Evolutionary conservation across 2,329 filamentous ascomycete genomes (phyloP).

Genomic region (Pseudophaeomoniella oleicola): DNA sequence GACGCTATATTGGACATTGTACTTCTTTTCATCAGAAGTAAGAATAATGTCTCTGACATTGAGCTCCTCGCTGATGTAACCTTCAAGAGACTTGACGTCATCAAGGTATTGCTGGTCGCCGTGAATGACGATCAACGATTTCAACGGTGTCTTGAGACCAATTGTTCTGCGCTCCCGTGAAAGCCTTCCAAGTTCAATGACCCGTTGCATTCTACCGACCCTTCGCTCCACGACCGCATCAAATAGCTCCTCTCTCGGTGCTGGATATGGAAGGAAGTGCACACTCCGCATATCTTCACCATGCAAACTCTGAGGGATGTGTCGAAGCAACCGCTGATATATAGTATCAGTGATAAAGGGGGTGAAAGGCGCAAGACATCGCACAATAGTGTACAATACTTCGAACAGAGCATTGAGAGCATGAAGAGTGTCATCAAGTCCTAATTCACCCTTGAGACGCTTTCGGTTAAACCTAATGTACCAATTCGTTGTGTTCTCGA

Average conservation of each 20-base stretch:
- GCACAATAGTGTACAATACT: constrained; percentile 75
- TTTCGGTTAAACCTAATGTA: constrained; percentile 83
- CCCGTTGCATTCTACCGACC: constrained; percentile 82
- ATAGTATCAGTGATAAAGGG: constrained; percentile 94
- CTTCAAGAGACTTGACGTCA: constrained; percentile 70
- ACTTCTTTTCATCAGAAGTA: constrained; percentile 74
- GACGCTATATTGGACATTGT: constrained; percentile 84
- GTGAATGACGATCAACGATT: constrained; percentile 80
- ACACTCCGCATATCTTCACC: constrained; percentile 69
- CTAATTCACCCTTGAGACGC: constrained; percentile 73
- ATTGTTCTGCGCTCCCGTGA: constrained; percentile 74
- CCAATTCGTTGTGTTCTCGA: constrained; percentile 87
- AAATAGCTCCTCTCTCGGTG: constrained; percentile 77
- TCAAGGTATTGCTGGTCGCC: constrained; percentile 68
- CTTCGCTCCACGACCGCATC: constrained; percentile 73
- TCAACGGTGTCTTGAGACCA: constrained; percentile 79
- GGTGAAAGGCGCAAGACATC: constrained; percentile 83
- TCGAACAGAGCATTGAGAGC: constrained; percentile 91
- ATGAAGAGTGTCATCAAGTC: constrained; percentile 71
- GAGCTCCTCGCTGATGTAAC: constrained; percentile 83
- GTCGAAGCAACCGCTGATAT: constrained; percentile 66
- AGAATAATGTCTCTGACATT: constrained; percentile 78
- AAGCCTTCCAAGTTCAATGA: constrained; percentile 80
- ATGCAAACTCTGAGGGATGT: constrained; percentile 59
- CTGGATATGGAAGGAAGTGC: constrained; percentile 83